Evolutionary conservation across 306 rosid species (phyloP).

Genomic region (Trifolium pratense): DNA sequence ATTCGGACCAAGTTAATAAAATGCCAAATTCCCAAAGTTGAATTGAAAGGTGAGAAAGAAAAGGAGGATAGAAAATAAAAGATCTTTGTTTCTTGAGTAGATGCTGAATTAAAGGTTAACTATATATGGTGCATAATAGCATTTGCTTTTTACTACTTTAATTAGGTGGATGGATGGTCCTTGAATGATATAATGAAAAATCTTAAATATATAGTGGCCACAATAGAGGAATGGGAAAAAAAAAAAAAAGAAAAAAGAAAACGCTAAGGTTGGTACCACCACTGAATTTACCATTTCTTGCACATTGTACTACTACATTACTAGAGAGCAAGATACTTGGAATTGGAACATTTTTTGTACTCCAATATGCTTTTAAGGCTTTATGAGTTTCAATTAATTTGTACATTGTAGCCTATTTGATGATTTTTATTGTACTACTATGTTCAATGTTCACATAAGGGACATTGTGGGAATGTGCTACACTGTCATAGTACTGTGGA

Average conservation of each 20-base stretch:
- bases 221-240: constrained; percentile 7
- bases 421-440: background rate
- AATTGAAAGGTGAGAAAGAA: constrained; percentile 22
- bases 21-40: constrained; percentile 37
- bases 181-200: constrained; percentile 41
- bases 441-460: background rate
- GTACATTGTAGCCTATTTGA: background rate
- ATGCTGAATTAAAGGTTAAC: constrained; percentile 42
- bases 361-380: constrained; percentile 22
- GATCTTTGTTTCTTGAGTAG: constrained; percentile 19
- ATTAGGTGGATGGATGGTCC: constrained; percentile 35
- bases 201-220: constrained; percentile 14
- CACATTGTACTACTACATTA: constrained; percentile 26
- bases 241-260: constrained; percentile 37
- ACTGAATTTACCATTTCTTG: constrained; percentile 11
- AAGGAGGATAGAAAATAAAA: background rate
- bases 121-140: background rate
- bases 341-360: constrained; percentile 15
- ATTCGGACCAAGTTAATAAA: constrained; percentile 49
- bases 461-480: background rate
- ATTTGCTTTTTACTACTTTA: constrained; percentile 30
- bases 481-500: no score
- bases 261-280: constrained; percentile 16
- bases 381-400: constrained; percentile 7
- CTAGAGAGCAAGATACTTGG: constrained; percentile 37